Evolutionary conservation across 768 basidiomycete genomes (phyloP), one percentile per base, ranked within the genome.

Genomic region (Phallus indusiatus): DNA sequence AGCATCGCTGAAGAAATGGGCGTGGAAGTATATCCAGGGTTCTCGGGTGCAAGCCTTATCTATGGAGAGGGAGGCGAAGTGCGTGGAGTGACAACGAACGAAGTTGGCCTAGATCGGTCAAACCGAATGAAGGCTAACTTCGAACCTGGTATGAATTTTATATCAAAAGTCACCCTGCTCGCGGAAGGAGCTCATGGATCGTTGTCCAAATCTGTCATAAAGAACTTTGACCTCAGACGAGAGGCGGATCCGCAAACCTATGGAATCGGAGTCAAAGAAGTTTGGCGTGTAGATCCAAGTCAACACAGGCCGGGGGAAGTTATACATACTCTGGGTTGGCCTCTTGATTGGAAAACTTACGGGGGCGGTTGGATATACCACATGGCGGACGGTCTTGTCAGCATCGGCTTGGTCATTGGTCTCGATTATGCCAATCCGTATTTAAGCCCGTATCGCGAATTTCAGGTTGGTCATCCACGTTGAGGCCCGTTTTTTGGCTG

Each of bases 291-390:
- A 12, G 83, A 83, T 69, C 64, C 79, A 58, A 78, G 66, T 53
- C 65, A 76, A 64, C 80, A 93, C 69, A 71, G 79, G 28, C 83
- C 91, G 0, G 76, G 78, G 2, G 80, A 90, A 66, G 84, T 96
- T n/a, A 80, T 94, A 6, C 96, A 99, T 71, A 93, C 91, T 8
- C 75, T 99, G 66, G 96, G 96, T 6, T 97, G 88, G 90, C 96
- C 96, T 0, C 73, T 99, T 58, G 83, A 88, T 68, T 79, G 72
- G 64, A 72, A 81, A 54, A 94, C 92, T 1, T 90, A 96, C 67
- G 96, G 95, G 2, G 96, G 96, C 1, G 89, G 90, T 8, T 98
- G 86, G 83, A 78, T 90, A 4, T 99, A 99, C 70, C 96, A 98
- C 69, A 94, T 96, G 91, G 89, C 84, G 42, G 90, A 85, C 57